phyloP scores from a whole-genome alignment of 345 rosid genomes.

The Gossypium ekmanianum region DNA sequence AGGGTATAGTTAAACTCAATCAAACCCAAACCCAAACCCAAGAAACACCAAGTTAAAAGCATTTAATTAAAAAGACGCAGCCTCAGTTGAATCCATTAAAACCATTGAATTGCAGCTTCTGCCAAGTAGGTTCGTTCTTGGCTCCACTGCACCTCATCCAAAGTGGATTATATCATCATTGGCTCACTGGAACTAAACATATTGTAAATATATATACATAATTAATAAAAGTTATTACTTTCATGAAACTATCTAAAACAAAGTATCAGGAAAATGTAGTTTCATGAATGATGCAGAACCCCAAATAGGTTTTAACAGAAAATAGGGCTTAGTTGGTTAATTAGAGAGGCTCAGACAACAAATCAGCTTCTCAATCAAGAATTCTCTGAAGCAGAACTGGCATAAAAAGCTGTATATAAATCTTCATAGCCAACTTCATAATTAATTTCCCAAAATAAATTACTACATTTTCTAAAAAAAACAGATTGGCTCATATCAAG shows the following conservation, averaged over 20 bases:
- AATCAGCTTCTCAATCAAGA: constrained; percentile 85
- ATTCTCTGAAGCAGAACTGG: constrained; percentile 99
- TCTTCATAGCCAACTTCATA: constrained; percentile 42
- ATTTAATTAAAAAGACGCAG: background rate
- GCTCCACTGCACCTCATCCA: constrained; percentile 49
- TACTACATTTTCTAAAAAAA: no score
- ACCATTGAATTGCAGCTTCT: constrained; percentile 37
- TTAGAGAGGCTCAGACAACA: constrained; percentile 43
- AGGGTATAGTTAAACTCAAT: constrained; percentile 54
- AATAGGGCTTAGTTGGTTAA: background rate
- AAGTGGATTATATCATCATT: constrained; percentile 40
- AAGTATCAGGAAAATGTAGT: no score
- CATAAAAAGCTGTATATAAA: constrained; percentile 56
- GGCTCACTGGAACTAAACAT: background rate
- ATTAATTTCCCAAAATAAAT: rapidly evolving
- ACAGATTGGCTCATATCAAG: constrained; percentile 61
- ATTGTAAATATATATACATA: background rate
- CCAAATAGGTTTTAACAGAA: background rate
- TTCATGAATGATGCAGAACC: background rate
- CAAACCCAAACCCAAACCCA: background rate
- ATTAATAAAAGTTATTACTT: background rate
- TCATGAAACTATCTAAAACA: background rate
- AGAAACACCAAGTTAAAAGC: background rate
- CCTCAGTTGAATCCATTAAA: constrained; percentile 50
- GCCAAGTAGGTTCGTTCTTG: constrained; percentile 61